Evolutionary conservation across 192 early-diverging fungal species (phyloP).

Genomic region (Paraglomus brasilianum): DNA sequence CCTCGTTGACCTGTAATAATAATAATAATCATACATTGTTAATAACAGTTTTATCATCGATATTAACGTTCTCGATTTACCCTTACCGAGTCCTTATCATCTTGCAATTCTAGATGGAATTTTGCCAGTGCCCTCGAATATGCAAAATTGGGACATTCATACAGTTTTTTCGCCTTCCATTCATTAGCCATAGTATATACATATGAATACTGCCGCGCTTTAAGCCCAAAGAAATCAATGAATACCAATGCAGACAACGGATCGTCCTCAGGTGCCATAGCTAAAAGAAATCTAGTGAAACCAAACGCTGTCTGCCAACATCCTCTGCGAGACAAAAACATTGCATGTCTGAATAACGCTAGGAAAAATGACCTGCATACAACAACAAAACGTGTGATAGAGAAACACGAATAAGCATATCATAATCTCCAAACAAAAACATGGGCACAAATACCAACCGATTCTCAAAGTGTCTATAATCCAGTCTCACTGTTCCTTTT

Average conservation of each 20-base stretch:
- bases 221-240: conserved; percentile 86
- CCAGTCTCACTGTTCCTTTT: conserved; percentile 61
- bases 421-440: conserved; percentile 20
- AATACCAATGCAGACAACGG: conserved; percentile 72
- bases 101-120: conserved; percentile 66
- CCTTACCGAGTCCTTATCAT: conserved; percentile 28
- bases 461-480: conserved; percentile 76
- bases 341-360: conserved; percentile 81
- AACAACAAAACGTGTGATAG: background rate
- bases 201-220: conserved; percentile 70
- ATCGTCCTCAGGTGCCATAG: conserved; percentile 75
- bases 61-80: conserved; percentile 14
- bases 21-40: conserved; percentile 13
- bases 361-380: conserved; percentile 63
- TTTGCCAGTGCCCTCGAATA: conserved; percentile 75
- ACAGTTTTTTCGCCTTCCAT: conserved; percentile 17
- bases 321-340: conserved; percentile 80
- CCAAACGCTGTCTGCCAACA: conserved; percentile 95
- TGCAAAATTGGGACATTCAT: conserved; percentile 64
- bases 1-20: conserved; percentile 28
- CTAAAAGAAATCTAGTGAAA: conserved; percentile 67
- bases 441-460: conserved; percentile 40
- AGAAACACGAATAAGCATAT: background rate
- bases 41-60: background rate
- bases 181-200: conserved; percentile 38